phyloP scores from a whole-genome alignment of 2,329 filamentous ascomycete genomes.

The Trichoderma atrobrunneum region DNA sequence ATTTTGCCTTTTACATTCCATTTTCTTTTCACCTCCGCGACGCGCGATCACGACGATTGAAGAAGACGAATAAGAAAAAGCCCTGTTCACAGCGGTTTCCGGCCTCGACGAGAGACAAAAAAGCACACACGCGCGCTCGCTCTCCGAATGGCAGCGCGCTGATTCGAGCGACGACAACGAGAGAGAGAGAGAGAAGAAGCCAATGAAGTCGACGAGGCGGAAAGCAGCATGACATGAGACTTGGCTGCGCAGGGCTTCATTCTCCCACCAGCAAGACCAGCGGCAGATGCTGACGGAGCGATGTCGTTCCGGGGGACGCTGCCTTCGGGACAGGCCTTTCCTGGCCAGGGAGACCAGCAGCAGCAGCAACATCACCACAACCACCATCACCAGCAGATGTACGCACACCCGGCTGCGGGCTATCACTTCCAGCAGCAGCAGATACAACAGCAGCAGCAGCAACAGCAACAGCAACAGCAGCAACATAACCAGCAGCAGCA shows the following conservation, averaged over 20 bases:
- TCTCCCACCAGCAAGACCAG: slow-evolving; percentile 18
- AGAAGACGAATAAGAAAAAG: not conserved
- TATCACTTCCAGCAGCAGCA: slow-evolving; percentile 26
- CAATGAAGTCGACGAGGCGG: slow-evolving; percentile 4
- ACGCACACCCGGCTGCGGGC: not conserved
- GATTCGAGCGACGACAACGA: not conserved
- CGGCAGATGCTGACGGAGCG: slow-evolving; percentile 22
- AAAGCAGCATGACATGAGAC: slow-evolving; percentile 21
- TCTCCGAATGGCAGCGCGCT: not conserved
- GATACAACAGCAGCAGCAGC: slow-evolving; percentile 26
- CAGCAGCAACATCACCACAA: slow-evolving; percentile 28
- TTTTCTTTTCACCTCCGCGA: not conserved
- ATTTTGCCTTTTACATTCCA: not conserved
- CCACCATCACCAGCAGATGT: not conserved
- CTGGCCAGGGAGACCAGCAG: slow-evolving; percentile 35
- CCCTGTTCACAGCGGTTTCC: not conserved
- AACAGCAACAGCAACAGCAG: slow-evolving; percentile 19
- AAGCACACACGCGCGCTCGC: not conserved
- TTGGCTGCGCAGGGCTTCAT: slow-evolving; percentile 11
- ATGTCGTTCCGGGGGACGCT: slow-evolving; percentile 38
- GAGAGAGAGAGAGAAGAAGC: not conserved
- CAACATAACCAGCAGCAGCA: slow-evolving; percentile 20
- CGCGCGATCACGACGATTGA: not conserved
- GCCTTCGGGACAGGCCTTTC: slow-evolving; percentile 41
- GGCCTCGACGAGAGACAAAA: not conserved